Conservation (phyloP, 2,329 filamentous ascomycete genomes). For the Ophiostoma sp. region DNA sequence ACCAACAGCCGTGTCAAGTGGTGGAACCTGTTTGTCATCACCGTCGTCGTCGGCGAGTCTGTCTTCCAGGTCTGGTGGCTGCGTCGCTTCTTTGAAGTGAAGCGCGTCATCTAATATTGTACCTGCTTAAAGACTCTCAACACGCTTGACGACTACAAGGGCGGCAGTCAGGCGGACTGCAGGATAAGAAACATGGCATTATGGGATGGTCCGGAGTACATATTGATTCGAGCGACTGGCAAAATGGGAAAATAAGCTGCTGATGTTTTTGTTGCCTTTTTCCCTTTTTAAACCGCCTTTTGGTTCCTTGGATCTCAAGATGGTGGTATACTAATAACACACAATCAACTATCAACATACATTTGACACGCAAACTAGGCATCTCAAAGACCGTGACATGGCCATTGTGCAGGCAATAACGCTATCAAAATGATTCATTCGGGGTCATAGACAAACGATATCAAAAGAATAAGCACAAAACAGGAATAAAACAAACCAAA, state of each 20-base stretch:
- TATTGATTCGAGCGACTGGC: conserved; percentile 12
- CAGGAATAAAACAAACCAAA: conserved; percentile 1
- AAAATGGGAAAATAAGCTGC: conserved; percentile 1
- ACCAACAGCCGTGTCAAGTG: conserved; percentile 97
- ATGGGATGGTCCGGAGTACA: conserved; percentile 1
- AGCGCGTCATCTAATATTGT: conserved; percentile 54
- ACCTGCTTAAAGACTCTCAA: background rate
- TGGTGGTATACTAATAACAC: background rate
- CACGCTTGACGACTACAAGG: too few species aligned
- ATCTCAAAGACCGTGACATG: too few species aligned
- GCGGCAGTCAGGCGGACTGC: background rate
- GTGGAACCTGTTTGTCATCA: conserved; percentile 98
- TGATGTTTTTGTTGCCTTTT: background rate
- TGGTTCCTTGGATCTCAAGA: background rate
- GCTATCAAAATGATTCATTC: background rate
- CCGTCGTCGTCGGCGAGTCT: conserved; percentile 81
- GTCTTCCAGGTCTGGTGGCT: conserved; percentile 99
- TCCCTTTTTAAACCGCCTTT: background rate
- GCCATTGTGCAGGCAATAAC: background rate
- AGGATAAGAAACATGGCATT: conserved; percentile 7
- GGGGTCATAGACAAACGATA: background rate
- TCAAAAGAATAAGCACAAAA: conserved; percentile 9
- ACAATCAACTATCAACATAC: background rate
- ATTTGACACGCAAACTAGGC: background rate
- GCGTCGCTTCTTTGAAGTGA: conserved; percentile 93